Conservation (phyloP, 345 rosid species). For the Litchi chinensis region DNA sequence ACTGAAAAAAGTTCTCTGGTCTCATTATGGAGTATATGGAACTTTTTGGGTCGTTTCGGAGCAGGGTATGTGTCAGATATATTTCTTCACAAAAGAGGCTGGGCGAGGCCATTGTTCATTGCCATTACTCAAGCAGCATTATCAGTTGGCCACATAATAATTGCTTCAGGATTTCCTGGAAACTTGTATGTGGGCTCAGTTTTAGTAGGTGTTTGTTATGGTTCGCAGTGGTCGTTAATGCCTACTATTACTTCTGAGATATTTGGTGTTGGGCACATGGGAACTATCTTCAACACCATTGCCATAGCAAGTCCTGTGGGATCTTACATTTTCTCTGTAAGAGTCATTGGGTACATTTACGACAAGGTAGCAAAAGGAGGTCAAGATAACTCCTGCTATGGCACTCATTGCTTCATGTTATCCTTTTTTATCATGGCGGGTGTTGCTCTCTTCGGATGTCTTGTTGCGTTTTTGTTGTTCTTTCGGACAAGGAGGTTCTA, state of each 20-base stretch:
- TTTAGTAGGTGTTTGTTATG: conserved; percentile 74
- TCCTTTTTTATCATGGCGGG: conserved; percentile 75
- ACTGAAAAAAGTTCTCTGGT: conserved; percentile 67
- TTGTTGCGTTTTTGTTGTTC: conserved; percentile 50
- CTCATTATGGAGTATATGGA: conserved; percentile 87
- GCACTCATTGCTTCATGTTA: conserved; percentile 66
- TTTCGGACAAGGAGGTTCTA: conserved; percentile 66
- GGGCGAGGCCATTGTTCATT: conserved; percentile 73
- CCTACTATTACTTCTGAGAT: conserved; percentile 75
- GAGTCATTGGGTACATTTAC: conserved; percentile 68
- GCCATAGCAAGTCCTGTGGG: conserved; percentile 82
- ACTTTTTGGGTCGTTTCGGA: conserved; percentile 87
- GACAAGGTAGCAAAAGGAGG: conserved; percentile 55
- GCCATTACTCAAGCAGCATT: conserved; percentile 60
- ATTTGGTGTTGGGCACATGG: conserved; percentile 77
- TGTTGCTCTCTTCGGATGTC: conserved; percentile 60
- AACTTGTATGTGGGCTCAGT: conserved; percentile 65
- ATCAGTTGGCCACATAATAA: conserved; percentile 57
- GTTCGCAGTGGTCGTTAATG: conserved; percentile 89
- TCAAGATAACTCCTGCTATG: conserved; percentile 53
- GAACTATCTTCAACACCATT: conserved; percentile 85
- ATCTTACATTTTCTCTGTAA: conserved; percentile 76
- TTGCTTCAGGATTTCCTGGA: conserved; percentile 71
- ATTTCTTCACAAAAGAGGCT: conserved; percentile 60
- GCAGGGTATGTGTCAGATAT: conserved; percentile 75